A percentile compares a stretch with the other conserved stretches of the same genome.
Conservation (phyloP, 495 filamentous ascomycete species). For the Aspergillus ostianus region DNA sequence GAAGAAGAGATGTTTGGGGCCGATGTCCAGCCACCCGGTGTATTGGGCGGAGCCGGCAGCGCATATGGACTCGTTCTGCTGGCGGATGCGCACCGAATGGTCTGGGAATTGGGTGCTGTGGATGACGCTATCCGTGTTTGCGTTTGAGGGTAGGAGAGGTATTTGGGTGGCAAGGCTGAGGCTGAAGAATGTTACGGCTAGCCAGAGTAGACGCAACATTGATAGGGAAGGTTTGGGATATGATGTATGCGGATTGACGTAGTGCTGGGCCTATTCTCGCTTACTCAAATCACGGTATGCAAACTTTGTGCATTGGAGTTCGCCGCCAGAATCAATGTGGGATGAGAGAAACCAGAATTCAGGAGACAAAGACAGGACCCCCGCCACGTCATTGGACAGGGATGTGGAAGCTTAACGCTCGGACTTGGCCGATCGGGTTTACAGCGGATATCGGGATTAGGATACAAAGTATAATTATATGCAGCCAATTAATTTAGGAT, state of each 20-base stretch:
- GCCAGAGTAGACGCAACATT: neutral
- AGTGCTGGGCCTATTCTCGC: no score
- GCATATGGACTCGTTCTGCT: conserved; percentile 40
- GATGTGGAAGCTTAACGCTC: no score
- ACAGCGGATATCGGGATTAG: no score
- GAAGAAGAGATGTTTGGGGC: conserved; percentile 53
- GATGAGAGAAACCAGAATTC: no score
- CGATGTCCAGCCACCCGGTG: conserved; percentile 39
- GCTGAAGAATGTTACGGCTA: neutral
- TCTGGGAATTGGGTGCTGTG: conserved; percentile 24
- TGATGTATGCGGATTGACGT: neutral
- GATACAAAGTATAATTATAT: no score
- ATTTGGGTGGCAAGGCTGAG: conserved; percentile 11
- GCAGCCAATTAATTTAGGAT: no score
- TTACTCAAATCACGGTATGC: no score
- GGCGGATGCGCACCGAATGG: conserved; percentile 38
- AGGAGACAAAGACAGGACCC: no score
- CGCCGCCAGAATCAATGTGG: no score
- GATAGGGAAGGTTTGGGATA: neutral
- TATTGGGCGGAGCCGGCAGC: conserved; percentile 36
- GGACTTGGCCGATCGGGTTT: no score
- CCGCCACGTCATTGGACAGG: no score
- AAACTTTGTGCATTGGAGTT: no score
- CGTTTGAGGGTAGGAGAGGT: conserved; percentile 9
- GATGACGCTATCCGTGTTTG: conserved; percentile 19